Conservation (phyloP, 345 rosid species). For the Clausena lansium region DNA sequence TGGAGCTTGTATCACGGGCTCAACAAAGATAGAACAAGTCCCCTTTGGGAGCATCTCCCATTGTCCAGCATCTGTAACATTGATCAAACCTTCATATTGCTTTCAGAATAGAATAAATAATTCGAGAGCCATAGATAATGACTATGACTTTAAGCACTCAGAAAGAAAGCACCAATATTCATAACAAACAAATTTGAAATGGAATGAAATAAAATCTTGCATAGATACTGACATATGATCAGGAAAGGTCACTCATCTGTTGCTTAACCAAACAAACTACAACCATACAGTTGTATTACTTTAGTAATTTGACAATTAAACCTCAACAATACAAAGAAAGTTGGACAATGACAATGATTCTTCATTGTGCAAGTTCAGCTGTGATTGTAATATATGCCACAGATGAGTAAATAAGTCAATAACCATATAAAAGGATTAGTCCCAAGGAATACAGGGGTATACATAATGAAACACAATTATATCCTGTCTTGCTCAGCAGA, state of each 20-base stretch:
- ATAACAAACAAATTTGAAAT: not conserved
- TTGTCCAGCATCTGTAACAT: constrained; percentile 49
- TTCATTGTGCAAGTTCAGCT: not conserved
- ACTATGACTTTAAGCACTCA: not conserved
- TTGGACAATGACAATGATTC: not conserved
- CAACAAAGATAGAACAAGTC: constrained; percentile 63
- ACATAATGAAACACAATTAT: not conserved
- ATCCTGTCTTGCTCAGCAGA: not conserved
- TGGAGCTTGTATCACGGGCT: constrained; percentile 45
- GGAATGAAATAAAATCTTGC: not conserved
- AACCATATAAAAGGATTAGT: not conserved
- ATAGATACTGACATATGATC: not conserved
- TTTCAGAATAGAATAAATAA: not conserved
- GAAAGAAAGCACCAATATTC: not conserved
- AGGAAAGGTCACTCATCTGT: not conserved
- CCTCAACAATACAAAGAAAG: not conserved
- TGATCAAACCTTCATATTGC: constrained; percentile 13
- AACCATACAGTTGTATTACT: not conserved
- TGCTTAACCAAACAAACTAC: not conserved
- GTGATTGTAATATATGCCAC: not conserved
- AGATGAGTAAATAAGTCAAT: not conserved
- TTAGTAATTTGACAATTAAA: not conserved
- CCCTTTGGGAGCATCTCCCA: constrained; percentile 67
- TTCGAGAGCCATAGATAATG: constrained; percentile 3
- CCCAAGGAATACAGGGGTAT: not conserved